A percentile compares a stretch with the other conserved stretches of the same genome.
These are phyloP conservation scores for Globisporangium barbulae DNA, from an alignment of 352 stramenopile genomes.

Conservation along the genomic window DNA sequence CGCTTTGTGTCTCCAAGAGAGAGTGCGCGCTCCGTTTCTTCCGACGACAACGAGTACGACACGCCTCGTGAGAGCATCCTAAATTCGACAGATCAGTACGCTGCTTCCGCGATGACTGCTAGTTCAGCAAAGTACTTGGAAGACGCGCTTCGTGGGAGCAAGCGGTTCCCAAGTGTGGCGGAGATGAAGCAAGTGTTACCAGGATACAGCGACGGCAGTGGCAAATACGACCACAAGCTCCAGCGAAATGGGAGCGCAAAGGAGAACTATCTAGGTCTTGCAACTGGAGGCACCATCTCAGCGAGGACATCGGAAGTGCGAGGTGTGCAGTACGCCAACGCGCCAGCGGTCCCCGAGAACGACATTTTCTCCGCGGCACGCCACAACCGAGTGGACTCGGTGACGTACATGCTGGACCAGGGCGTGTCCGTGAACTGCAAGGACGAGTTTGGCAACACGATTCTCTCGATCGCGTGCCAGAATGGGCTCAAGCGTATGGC, in stretches of 20 bases:
- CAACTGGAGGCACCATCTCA: not conserved
- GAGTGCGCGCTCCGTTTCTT: conserved; percentile 58
- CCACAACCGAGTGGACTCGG: conserved; percentile 84
- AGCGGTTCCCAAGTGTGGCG: conserved; percentile 8
- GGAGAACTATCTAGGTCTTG: conserved; percentile 33
- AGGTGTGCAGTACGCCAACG: conserved; percentile 14
- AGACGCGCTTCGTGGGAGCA: conserved; percentile 11
- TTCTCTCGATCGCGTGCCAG: conserved; percentile 87
- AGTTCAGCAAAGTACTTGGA: conserved; percentile 14
- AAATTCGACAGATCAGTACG: conserved; percentile 11
- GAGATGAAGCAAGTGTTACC: conserved; percentile 24
- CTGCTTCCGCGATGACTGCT: too few species aligned
- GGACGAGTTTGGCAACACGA: conserved; percentile 82
- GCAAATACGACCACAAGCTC: conserved; percentile 14
- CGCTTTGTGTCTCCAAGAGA: conserved; percentile 55
- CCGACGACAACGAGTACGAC: conserved; percentile 56
- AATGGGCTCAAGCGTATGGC: conserved; percentile 89
- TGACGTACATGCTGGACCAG: conserved; percentile 83
- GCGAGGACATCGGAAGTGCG: not conserved
- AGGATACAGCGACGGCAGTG: not conserved
- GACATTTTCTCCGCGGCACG: conserved; percentile 86
- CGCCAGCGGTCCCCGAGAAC: conserved; percentile 36
- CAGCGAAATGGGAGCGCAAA: conserved; percentile 1
- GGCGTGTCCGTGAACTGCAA: conserved; percentile 74
- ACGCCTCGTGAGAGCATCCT: conserved; percentile 44